phyloP scores from a whole-genome alignment of 192 early-diverging fungal species.

The Linnemannia elongata region DNA sequence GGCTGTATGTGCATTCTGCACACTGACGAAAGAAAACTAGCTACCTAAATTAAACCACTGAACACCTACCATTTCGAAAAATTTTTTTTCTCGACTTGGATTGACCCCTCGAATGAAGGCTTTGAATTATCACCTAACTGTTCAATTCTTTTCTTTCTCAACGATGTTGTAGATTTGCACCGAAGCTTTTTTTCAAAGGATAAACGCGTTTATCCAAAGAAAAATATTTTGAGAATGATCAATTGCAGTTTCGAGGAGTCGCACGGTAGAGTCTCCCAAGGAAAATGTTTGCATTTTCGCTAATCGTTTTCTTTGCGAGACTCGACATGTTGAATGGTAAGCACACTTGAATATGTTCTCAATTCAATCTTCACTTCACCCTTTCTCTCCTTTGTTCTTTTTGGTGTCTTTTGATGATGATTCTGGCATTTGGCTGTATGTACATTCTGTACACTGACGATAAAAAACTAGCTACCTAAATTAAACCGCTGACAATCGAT shows the following conservation, averaged over 20 bases:
- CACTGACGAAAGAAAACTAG: slow-evolving; percentile 58
- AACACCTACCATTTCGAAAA: neutral
- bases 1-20: slow-evolving; percentile 57
- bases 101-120: neutral
- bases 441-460: slow-evolving; percentile 39
- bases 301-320: neutral
- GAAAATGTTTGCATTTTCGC: neutral
- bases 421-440: slow-evolving; percentile 46
- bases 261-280: neutral
- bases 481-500: slow-evolving; percentile 17
- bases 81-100: neutral
- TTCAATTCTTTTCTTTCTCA: neutral
- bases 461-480: slow-evolving; percentile 42
- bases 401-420: slow-evolving; percentile 11
- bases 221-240: neutral
- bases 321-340: slow-evolving; percentile 2
- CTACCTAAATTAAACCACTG: slow-evolving; percentile 52
- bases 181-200: neutral
- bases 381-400: neutral
- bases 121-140: neutral
- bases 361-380: no score
- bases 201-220: neutral
- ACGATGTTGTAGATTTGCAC: neutral
- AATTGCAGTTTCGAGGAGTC: neutral
- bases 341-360: neutral